Conservation (phyloP, 331 rosid genomes). For the Arachis monticola region DNA sequence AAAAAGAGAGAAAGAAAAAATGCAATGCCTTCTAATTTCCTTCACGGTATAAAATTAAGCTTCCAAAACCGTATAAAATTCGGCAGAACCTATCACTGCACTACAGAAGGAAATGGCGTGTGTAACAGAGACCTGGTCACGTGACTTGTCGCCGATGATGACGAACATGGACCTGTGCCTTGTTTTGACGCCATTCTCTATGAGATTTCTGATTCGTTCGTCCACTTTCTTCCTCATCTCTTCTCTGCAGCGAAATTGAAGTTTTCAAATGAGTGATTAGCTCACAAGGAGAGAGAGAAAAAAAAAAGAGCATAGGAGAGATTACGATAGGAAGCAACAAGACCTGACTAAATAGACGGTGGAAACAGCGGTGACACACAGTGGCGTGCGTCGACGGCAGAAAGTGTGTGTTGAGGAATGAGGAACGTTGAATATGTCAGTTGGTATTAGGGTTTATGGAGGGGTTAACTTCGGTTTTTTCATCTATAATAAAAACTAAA, state of each 20-base stretch:
- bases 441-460: conserved; percentile 45
- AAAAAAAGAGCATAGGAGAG: not conserved
- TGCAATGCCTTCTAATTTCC: conserved; percentile 4
- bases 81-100: not conserved
- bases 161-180: conserved; percentile 87
- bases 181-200: conserved; percentile 88
- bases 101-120: not conserved
- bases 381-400: not conserved
- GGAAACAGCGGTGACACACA: not conserved
- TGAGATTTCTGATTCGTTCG: conserved; percentile 87
- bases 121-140: conserved; percentile 66
- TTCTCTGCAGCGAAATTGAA: conserved; percentile 22
- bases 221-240: conserved; percentile 95
- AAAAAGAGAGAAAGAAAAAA: not conserved
- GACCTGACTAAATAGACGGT: conserved; percentile 24
- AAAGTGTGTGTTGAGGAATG: not conserved
- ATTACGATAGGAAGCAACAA: not conserved
- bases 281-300: not conserved
- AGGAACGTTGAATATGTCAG: no score
- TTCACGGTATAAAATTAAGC: not conserved
- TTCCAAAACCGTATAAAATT: conserved; percentile 3
- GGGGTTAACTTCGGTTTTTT: conserved; percentile 12
- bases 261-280: not conserved
- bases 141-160: conserved; percentile 92
- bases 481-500: no score